Base-by-base conservation (phyloP, 345 rosid genomes). In the Salix viminalis region DNA sequence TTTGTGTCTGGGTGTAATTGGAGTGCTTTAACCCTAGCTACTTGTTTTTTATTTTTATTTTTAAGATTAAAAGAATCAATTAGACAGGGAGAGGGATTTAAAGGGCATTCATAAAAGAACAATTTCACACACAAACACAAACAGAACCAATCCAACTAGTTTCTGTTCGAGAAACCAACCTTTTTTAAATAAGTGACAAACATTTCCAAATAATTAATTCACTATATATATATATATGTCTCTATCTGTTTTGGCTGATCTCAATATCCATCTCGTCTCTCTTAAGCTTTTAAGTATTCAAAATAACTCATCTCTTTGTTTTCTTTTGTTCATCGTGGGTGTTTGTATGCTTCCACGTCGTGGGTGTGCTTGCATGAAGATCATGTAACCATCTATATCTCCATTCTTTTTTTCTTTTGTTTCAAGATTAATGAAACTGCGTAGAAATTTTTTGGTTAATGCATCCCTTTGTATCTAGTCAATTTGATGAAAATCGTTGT, bases 221-320 rank as follows among this genome's bases (percentile, higher is more conserved):
- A 19, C 81, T 76, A 9, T 41, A 2, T 2, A 41, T 10, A 41
- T 41, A 28, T 28, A 2, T 2, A 30, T 30, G 83, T 79, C 82
- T 69, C 78, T 72, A 67, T 84, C 81, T 71, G 70, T 26, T 72
- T 84, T 75, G 85, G 87, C 68, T 74, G 75, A 61, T 79, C 65
- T 73, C 18, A 2, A 10, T 41, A 10, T 41, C 44, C 12, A 10
- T 41, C 4, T 13, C 80, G 70, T 79, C 26, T 58, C 24, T n/a
- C 28, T 23, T 58, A 58, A 56, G 64, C 64, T 58, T 3, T 12
- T 58, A 23, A 23, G 28, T 23, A 58, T n/a, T n/a, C 64, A 58
- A 10, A 32, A n/a, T 70, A 77, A 71, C 66, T 72, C 14, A 44
- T 36, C 50, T 32, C 15, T 60, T 72, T 72, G 24, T 72, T 72